A percentile compares a stretch with the other conserved stretches of the same genome.
Conservation (phyloP, 2,329 filamentous ascomycete genomes). For the Talaromyces amestolkiae region DNA sequence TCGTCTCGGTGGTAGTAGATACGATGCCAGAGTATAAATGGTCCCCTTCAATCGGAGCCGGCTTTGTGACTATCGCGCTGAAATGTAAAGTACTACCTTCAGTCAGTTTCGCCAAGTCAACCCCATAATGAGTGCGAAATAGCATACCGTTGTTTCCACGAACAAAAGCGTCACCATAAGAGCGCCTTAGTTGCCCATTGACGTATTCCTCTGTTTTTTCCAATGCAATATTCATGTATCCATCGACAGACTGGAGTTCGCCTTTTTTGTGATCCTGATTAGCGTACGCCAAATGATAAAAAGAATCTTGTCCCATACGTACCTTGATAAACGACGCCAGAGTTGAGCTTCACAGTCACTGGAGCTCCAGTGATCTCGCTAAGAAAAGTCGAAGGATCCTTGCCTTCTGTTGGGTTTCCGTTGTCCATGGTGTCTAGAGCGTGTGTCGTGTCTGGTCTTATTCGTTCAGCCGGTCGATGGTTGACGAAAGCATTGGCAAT, state of each 20-base stretch:
- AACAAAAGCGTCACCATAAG: slow-evolving; percentile 92
- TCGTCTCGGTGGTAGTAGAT: not conserved
- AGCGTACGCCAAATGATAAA: not conserved
- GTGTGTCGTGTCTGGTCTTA: not conserved
- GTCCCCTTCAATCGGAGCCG: not conserved
- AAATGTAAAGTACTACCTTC: slow-evolving; percentile 38
- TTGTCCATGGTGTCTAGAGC: slow-evolving; percentile 65
- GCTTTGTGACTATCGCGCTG: slow-evolving; percentile 25
- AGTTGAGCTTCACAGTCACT: slow-evolving; percentile 96
- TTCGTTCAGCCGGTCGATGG: not conserved
- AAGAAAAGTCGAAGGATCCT: slow-evolving; percentile 90
- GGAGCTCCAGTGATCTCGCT: slow-evolving; percentile 91
- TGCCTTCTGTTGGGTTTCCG: slow-evolving; percentile 66
- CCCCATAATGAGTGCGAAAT: not conserved
- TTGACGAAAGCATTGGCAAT: not conserved
- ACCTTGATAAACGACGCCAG: slow-evolving; percentile 98
- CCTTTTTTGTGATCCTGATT: slow-evolving; percentile 52
- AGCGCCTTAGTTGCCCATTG: slow-evolving; percentile 75
- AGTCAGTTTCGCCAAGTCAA: not conserved
- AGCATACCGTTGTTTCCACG: slow-evolving; percentile 87
- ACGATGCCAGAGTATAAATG: not conserved
- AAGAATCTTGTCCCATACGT: slow-evolving; percentile 15
- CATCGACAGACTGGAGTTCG: slow-evolving; percentile 93
- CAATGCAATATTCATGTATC: slow-evolving; percentile 99
- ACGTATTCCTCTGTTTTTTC: slow-evolving; percentile 94